These are phyloP conservation scores for Pseudozyma tsukubaensis DNA, from an alignment of 1,284 basidiomycete genomes.

Conservation along the genomic window DNA sequence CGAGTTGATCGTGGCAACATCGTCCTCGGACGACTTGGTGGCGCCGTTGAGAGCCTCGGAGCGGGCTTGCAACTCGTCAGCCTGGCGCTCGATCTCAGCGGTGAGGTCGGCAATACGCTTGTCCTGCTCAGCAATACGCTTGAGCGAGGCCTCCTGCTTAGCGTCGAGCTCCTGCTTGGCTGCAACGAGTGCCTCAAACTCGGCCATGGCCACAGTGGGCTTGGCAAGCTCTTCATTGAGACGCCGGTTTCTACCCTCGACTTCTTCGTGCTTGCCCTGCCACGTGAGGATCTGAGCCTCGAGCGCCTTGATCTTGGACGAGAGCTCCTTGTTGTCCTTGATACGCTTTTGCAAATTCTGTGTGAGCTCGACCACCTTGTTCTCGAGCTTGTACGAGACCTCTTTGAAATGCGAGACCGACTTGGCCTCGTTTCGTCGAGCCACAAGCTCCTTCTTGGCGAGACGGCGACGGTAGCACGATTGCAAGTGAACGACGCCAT, in stretches of 20 bases:
- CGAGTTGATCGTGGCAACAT: conserved; percentile 83
- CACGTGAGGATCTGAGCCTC: conserved; percentile 87
- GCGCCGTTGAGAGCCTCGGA: conserved; percentile 58
- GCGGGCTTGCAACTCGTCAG: conserved; percentile 82
- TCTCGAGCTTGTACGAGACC: conserved; percentile 96
- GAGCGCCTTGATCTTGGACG: conserved; percentile 79
- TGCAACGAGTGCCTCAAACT: conserved; percentile 80
- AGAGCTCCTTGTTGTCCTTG: conserved; percentile 89
- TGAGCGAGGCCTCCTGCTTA: conserved; percentile 80
- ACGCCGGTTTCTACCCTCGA: conserved; percentile 81
- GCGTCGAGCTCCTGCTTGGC: conserved; percentile 85
- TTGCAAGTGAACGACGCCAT: conserved; percentile 85
- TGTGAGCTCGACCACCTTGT: conserved; percentile 99
- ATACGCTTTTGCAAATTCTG: conserved; percentile 93
- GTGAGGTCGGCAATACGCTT: conserved; percentile 80
- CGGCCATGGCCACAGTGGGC: conserved; percentile 79
- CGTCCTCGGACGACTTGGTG: conserved; percentile 74
- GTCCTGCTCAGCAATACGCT: conserved; percentile 85
- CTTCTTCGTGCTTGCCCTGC: conserved; percentile 88
- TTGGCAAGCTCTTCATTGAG: conserved; percentile 79
- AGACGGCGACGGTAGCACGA: conserved; percentile 89
- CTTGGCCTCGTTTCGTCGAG: conserved; percentile 87
- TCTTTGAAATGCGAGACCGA: conserved; percentile 99
- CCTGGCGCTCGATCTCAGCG: conserved; percentile 78
- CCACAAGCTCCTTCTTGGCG: conserved; percentile 85